Base-by-base conservation (phyloP, 805 yeast genomes). In the Candida maris region DNA sequence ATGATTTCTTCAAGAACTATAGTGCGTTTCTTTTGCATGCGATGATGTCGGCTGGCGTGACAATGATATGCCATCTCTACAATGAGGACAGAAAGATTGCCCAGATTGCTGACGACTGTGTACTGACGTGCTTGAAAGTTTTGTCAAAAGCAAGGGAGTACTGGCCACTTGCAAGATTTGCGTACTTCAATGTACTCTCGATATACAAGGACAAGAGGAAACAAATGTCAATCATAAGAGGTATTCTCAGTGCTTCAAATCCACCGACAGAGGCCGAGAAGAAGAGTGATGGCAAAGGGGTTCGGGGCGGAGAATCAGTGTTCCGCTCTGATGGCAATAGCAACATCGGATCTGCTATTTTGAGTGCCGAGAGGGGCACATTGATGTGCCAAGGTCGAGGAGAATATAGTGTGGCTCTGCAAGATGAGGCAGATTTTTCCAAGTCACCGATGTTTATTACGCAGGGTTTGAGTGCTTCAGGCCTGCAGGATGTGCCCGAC, bases 11-110 rank as follows among this genome's bases (percentile, higher is more conserved):
- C 34, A 75, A 77, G 12, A 39, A 40, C 19, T 44, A 40, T 27
- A 45, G 38, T 10, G 28, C 42, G 19, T 37, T 49, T 15, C 32
- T 49, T 4, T 40, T 48, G 2, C 80, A 82, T 51, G 68, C 79
- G 17, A 61, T 79, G 40, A 77, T 77, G 54, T 71, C 79, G 21
- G 85, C 93, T 1, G 67, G 81, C 44, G 67, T 79, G 44, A 79
- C 83, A 72, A 73, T 84, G 57, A 67, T 81, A n/a, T 81, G 81
- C 54, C 91, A 84, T 60, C 70, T 78, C 14, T 48, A 51, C 37
- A 58, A 54, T 30, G 46, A 44, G 29, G 61, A 57, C 31, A 35
- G 34, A 29, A 42, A 34, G 1, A 47, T 58, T n/a, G 45, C 52
- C 5, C 36, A 33, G 13, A 40, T 56, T 14, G 61, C 61, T 6